Evolutionary conservation across 2,329 filamentous ascomycete species (phyloP), one percentile per base, ranked within the genome.

Genomic region (Epicoccum sorghinum): DNA sequence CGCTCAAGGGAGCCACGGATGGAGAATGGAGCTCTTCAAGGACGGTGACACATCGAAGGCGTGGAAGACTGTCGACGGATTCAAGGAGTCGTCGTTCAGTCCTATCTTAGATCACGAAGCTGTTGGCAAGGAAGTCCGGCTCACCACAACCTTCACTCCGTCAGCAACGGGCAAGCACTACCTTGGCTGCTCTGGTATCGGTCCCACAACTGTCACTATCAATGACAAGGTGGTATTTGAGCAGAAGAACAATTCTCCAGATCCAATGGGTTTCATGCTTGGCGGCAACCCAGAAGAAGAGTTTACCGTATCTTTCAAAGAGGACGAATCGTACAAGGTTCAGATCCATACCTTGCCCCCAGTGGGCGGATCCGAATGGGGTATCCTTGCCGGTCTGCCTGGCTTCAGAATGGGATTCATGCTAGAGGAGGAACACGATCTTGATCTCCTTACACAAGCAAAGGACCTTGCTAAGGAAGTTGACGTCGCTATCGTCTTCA

Each of bases 261-360:
- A 83, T 23, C 86, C 86, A 9, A 83, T 86, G 40, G 82, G 83
- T 4, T 89, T 89, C 77, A 86, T 89, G 57, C 85, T 87, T 18
- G 79, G 79, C 14, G 87, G 83, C 2, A 89, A 86, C 0, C 76
- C 81, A 3, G 87, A 90, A 68, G 84, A 89, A 60, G 82, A 82
- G 41, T 86, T 86, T 10, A 77, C 75, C 1, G 80, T 85, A 49
- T 70, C 81, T 4, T 78, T 90, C 48, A 81, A 82, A 56, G 83
- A 83, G 62, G 86, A 84, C 7, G 78, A 84, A 60, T 78, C 78
- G 0, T 89, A 89, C 75, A 65, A 81, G 46, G 80, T 84, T 57
- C 76, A 83, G 0, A 79, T 87, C 25, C 79, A 86, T 59, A 80
- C 89, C 22, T 79, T 80, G 23, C 81, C 85, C 12, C 82, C 87